Evolutionary conservation across 768 basidiomycete species (phyloP).

Genomic region (Lactifluus volemus): DNA sequence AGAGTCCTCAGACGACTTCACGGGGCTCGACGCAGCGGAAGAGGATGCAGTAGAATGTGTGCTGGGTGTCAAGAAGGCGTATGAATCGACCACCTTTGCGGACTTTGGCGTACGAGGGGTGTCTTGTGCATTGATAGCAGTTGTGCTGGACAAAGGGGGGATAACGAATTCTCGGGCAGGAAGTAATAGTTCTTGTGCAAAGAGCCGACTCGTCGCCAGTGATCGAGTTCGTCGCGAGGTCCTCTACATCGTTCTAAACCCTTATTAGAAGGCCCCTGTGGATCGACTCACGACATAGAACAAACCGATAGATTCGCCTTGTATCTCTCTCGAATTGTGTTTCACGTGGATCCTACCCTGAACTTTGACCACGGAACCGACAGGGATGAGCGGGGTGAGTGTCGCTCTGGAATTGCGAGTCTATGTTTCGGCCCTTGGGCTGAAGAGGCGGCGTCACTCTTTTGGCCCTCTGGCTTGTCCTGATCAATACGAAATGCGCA

Average conservation of each 20-base stretch:
- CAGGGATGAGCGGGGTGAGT: background rate
- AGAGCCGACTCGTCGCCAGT: constrained; percentile 11
- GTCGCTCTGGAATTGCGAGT: background rate
- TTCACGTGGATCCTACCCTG: constrained; percentile 11
- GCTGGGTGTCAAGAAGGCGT: background rate
- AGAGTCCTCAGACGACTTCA: constrained; percentile 5
- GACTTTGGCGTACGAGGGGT: constrained; percentile 11
- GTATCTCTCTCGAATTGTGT: constrained; percentile 5
- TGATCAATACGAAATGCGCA: constrained; percentile 37
- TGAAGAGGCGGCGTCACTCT: background rate
- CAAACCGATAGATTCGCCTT: constrained; percentile 13
- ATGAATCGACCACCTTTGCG: background rate
- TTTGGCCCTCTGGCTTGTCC: background rate
- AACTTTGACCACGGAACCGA: constrained; percentile 12
- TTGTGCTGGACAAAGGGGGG: background rate
- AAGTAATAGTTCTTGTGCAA: constrained; percentile 14
- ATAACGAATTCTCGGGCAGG: constrained; percentile 11
- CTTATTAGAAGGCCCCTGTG: background rate
- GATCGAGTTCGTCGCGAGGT: constrained; percentile 6
- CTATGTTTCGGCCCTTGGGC: background rate
- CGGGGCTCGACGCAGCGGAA: constrained; percentile 9
- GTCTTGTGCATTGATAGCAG: background rate
- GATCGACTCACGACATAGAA: background rate
- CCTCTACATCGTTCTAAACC: constrained; percentile 12
- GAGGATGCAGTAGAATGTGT: constrained; percentile 1